Conservation (phyloP, 2,329 filamentous ascomycete genomes). For the Exutisphaerella laricina region DNA sequence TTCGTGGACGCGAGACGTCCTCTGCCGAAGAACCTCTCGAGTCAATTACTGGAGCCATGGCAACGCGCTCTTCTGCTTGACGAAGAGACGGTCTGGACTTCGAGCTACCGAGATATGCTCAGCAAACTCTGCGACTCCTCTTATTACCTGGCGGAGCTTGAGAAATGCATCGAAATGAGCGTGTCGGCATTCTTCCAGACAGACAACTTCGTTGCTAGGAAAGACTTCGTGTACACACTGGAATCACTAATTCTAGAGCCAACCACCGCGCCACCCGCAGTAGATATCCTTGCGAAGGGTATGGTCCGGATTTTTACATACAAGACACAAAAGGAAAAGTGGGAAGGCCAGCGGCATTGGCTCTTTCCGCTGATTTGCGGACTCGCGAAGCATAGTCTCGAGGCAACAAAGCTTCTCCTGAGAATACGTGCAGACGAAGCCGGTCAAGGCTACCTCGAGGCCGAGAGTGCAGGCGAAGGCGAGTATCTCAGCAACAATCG, state of each 20-base stretch:
- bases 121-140: slow-evolving; percentile 17
- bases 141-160: slow-evolving; percentile 17
- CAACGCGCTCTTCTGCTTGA: slow-evolving; percentile 20
- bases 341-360: slow-evolving; percentile 23
- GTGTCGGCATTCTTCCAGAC: slow-evolving; percentile 21
- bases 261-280: slow-evolving; percentile 9
- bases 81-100: slow-evolving; percentile 20
- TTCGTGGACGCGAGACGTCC: slow-evolving; percentile 22
- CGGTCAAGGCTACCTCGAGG: slow-evolving; percentile 19
- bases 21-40: slow-evolving; percentile 15
- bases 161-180: slow-evolving; percentile 18
- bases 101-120: slow-evolving; percentile 15
- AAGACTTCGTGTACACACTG: slow-evolving; percentile 19
- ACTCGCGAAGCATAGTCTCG: slow-evolving; percentile 17
- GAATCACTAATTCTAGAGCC: slow-evolving; percentile 12
- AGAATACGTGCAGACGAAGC: slow-evolving; percentile 21
- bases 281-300: slow-evolving; percentile 19
- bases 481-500: neutral
- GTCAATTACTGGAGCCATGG: slow-evolving; percentile 20
- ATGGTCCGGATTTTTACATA: slow-evolving; percentile 21
- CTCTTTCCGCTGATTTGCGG: slow-evolving; percentile 21
- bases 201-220: slow-evolving; percentile 11
- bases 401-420: slow-evolving; percentile 18
- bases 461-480: neutral
- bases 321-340: slow-evolving; percentile 24